phyloP scores from a whole-genome alignment of 2,329 filamentous ascomycete species.

The Didymella pomorum region DNA sequence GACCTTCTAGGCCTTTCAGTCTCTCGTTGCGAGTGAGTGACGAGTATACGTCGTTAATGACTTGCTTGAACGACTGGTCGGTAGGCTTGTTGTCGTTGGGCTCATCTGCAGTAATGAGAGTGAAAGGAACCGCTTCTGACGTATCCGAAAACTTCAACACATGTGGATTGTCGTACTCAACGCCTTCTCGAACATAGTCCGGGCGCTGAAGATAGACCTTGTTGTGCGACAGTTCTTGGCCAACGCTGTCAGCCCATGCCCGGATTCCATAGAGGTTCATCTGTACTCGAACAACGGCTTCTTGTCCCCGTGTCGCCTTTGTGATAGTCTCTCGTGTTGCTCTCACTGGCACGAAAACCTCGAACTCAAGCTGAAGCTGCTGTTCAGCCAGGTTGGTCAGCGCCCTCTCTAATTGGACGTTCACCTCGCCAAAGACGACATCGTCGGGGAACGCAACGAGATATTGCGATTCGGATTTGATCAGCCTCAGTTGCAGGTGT shows the following conservation, averaged over 20 bases:
- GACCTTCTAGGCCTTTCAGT: constrained; percentile 32
- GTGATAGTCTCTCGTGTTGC: constrained; percentile 35
- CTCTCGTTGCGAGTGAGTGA: constrained; percentile 30
- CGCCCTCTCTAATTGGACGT: constrained; percentile 31
- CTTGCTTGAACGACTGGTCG: too few relatives aligned
- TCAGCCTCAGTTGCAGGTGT: constrained; percentile 28
- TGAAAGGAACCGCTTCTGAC: too few relatives aligned
- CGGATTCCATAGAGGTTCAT: constrained; percentile 37
- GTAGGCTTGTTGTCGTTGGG: too few relatives aligned
- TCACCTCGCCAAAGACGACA: constrained; percentile 27
- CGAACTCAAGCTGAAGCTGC: constrained; percentile 27
- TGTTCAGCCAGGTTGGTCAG: constrained; percentile 27
- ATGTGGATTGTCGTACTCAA: constrained; percentile 40
- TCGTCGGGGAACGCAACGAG: constrained; percentile 29
- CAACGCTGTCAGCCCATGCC: constrained; percentile 20
- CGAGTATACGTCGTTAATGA: constrained; percentile 37
- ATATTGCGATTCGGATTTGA: constrained; percentile 20
- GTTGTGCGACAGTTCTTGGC: constrained; percentile 28
- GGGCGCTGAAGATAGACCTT: constrained; percentile 41
- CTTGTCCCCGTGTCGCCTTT: constrained; percentile 31
- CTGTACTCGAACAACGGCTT: constrained; percentile 37
- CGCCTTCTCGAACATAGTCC: constrained; percentile 24
- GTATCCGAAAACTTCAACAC: constrained; percentile 33
- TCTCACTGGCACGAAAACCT: constrained; percentile 33
- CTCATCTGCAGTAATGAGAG: too few relatives aligned